phyloP scores from a whole-genome alignment of 2,329 filamentous ascomycete genomes.

The Arthroderma sp. region DNA sequence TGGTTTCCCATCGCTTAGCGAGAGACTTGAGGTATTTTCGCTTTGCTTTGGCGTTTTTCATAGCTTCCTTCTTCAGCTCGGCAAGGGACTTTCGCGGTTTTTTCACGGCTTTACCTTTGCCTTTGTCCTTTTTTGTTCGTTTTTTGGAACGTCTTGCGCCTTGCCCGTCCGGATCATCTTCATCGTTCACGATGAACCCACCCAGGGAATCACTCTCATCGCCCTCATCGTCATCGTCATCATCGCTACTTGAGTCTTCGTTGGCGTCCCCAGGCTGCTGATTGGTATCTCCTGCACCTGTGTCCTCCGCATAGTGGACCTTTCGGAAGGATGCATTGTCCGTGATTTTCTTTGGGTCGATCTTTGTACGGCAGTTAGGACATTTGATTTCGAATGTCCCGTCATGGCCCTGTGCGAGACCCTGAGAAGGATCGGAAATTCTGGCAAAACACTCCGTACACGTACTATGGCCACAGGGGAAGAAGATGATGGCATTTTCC shows the following conservation, averaged over 20 bases:
- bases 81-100: constrained; percentile 44
- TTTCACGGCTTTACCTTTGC: constrained; percentile 33
- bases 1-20: constrained; percentile 55
- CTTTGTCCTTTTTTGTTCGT: constrained; percentile 30
- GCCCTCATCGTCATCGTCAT: constrained; percentile 29
- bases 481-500: constrained; percentile 61
- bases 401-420: constrained; percentile 49
- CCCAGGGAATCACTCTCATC: constrained; percentile 27
- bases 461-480: constrained; percentile 70
- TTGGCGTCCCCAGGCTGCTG: constrained; percentile 28
- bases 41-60: constrained; percentile 51
- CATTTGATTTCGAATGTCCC: constrained; percentile 45
- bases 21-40: constrained; percentile 57
- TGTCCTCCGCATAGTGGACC: constrained; percentile 46
- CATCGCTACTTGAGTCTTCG: constrained; percentile 20
- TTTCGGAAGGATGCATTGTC: constrained; percentile 61
- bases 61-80: constrained; percentile 54
- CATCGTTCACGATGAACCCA: constrained; percentile 42
- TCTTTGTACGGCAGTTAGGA: constrained; percentile 57
- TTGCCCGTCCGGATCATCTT: constrained; percentile 6
- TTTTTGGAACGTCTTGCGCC: constrained; percentile 3
- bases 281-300: constrained; percentile 19
- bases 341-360: constrained; percentile 58
- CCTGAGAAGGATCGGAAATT: constrained; percentile 49
- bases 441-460: constrained; percentile 65